Conservation (phyloP, 305 asterid genomes). For the Fraxinus latifolia region DNA sequence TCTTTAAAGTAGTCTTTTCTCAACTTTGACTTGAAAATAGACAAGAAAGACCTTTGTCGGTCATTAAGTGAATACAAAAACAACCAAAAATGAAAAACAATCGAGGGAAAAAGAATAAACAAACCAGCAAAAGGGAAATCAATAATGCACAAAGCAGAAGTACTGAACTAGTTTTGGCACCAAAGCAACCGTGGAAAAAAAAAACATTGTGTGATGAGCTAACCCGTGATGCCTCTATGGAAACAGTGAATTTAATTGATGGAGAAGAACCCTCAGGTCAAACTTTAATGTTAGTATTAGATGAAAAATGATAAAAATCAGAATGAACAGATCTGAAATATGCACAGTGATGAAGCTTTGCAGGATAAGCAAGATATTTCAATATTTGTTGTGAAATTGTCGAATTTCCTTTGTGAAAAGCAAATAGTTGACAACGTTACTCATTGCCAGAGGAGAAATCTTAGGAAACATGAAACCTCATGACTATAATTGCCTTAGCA, state of each 20-base stretch:
- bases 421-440: neutral
- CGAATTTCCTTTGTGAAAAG: neutral
- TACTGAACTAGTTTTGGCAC: neutral
- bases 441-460: neutral
- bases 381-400: neutral
- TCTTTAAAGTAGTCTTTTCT: conserved; percentile 21
- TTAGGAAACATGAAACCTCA: neutral
- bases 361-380: neutral
- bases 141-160: neutral
- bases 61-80: conserved; percentile 15
- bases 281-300: neutral
- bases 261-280: neutral
- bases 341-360: neutral
- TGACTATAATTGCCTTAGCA: neutral
- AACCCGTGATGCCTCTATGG: neutral
- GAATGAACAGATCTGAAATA: neutral
- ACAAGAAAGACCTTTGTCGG: conserved; percentile 19
- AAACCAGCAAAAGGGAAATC: conserved; percentile 16
- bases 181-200: neutral
- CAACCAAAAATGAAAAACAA: conserved; percentile 19
- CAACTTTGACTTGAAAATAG: conserved; percentile 29
- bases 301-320: neutral
- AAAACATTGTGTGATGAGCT: neutral
- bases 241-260: neutral
- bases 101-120: neutral